These are phyloP conservation scores for Hypoxylon fuscum DNA, from an alignment of 495 filamentous ascomycete species.

Conservation along the genomic window DNA sequence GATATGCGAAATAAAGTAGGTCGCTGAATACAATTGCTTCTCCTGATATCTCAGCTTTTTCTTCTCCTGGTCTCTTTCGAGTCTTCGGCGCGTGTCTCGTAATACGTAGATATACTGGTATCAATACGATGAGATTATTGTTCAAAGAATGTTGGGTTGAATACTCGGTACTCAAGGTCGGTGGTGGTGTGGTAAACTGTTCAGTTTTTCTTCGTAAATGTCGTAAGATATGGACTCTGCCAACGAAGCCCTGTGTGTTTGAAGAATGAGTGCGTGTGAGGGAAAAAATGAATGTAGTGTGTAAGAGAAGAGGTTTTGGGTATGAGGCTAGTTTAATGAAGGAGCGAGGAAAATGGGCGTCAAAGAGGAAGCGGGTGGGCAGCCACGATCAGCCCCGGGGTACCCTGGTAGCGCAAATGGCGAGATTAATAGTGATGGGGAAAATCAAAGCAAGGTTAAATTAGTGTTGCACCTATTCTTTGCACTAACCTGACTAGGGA, in stretches of 20 bases:
- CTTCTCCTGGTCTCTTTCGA: conserved; percentile 22
- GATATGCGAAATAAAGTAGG: conserved; percentile 1
- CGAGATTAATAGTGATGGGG: conserved; percentile 31
- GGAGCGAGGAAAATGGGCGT: conserved; percentile 35
- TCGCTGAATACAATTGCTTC: conserved; percentile 7
- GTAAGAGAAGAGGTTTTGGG: conserved; percentile 23
- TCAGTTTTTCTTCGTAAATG: conserved; percentile 44
- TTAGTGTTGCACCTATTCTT: conserved; percentile 31
- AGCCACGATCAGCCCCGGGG: conserved; percentile 38
- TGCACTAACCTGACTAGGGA: conserved; percentile 22
- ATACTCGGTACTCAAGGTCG: conserved; percentile 55
- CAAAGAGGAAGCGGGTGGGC: conserved; percentile 23
- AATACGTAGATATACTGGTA: conserved; percentile 18
- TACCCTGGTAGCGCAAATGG: conserved; percentile 30
- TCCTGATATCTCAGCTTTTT: conserved; percentile 12
- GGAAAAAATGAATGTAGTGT: conserved; percentile 9
- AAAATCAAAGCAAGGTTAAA: conserved; percentile 30
- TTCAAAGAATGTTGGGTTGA: conserved; percentile 51
- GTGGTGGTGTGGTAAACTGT: conserved; percentile 11
- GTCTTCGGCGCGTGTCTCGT: conserved; percentile 28
- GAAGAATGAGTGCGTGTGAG: conserved; percentile 30
- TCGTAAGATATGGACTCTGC: conserved; percentile 61
- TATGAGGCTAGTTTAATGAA: conserved; percentile 40
- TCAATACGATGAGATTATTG: conserved; percentile 38
- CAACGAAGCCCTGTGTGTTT: conserved; percentile 62